Evolutionary conservation across 352 stramenopile species (phyloP).

Genomic region (Phytophthora colocasiae): DNA sequence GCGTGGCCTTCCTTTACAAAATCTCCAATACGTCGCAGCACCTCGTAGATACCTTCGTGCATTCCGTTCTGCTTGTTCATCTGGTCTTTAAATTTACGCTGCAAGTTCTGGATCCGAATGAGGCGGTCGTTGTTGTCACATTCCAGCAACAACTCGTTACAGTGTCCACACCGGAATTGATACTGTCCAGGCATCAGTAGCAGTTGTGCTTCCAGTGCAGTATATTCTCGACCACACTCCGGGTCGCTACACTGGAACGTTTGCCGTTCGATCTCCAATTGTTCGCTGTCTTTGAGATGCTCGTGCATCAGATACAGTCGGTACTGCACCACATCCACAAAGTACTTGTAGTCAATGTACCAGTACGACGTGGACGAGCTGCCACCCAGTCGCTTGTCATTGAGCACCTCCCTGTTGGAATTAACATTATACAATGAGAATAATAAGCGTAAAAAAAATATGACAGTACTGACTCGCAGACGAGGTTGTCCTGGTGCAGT

Average conservation of each 20-base stretch:
- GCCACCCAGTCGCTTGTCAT: conserved; percentile 86
- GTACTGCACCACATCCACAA: conserved; percentile 91
- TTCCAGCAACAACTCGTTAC: conserved; percentile 85
- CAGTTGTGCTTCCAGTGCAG: conserved; percentile 81
- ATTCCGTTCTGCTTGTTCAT: conserved; percentile 88
- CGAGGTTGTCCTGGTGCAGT: conserved; percentile 84
- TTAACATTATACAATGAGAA: neutral
- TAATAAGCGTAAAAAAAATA: conserved; percentile 1
- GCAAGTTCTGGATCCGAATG: conserved; percentile 72
- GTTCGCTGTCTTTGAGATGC: conserved; percentile 86
- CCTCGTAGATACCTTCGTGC: conserved; percentile 89
- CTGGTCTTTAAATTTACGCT: conserved; percentile 90
- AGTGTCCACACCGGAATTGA: conserved; percentile 88
- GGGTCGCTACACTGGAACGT: conserved; percentile 89
- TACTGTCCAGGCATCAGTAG: conserved; percentile 85
- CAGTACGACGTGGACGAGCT: conserved; percentile 90
- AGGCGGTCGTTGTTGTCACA: conserved; percentile 90
- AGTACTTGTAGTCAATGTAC: conserved; percentile 95
- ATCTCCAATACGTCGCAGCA: conserved; percentile 80
- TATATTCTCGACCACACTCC: conserved; percentile 89
- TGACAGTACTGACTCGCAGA: conserved; percentile 73
- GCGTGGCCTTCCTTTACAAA: conserved; percentile 80
- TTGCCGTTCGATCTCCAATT: conserved; percentile 88
- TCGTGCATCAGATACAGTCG: conserved; percentile 90
- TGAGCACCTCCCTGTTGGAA: conserved; percentile 76